Evolutionary conservation across 371 early-diverging fungal genomes (phyloP).

Genomic region (Rhizopus microsporus): DNA sequence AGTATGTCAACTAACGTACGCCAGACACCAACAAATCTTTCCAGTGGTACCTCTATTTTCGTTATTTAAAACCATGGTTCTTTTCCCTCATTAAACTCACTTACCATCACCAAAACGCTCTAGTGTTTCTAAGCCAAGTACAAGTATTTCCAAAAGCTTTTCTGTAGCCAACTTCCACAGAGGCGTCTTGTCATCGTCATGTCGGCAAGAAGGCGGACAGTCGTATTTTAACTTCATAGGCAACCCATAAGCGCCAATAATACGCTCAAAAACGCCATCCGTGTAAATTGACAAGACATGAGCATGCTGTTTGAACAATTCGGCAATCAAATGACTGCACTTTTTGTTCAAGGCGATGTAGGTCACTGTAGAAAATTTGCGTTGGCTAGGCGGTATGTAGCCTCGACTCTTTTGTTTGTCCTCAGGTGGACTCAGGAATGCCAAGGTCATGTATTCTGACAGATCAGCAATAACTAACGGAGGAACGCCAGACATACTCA

Average conservation of each 20-base stretch:
- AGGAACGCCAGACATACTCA: slow-evolving; percentile 42
- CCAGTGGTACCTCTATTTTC: slow-evolving; percentile 53
- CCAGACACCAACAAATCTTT: slow-evolving; percentile 68
- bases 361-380: slow-evolving; percentile 52
- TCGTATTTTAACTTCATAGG: slow-evolving; percentile 79
- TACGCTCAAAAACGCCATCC: slow-evolving; percentile 67
- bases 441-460: slow-evolving; percentile 56
- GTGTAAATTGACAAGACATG: slow-evolving; percentile 57
- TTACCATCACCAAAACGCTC: slow-evolving; percentile 61
- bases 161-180: slow-evolving; percentile 75
- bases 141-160: slow-evolving; percentile 65
- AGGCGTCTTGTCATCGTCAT: slow-evolving; percentile 71
- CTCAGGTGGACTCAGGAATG: slow-evolving; percentile 45
- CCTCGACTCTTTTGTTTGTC: slow-evolving; percentile 22
- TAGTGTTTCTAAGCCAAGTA: slow-evolving; percentile 60
- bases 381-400: slow-evolving; percentile 38
- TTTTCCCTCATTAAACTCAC: background rate
- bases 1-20: slow-evolving; percentile 66
- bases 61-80: background rate
- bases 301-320: slow-evolving; percentile 59
- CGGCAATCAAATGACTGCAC: slow-evolving; percentile 57
- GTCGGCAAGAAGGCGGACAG: slow-evolving; percentile 73
- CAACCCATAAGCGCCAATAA: slow-evolving; percentile 65
- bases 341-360: slow-evolving; percentile 79
- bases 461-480: slow-evolving; percentile 49